Evolutionary conservation across 2,329 filamentous ascomycete species (phyloP).

Genomic region (Fusarium temperatum): DNA sequence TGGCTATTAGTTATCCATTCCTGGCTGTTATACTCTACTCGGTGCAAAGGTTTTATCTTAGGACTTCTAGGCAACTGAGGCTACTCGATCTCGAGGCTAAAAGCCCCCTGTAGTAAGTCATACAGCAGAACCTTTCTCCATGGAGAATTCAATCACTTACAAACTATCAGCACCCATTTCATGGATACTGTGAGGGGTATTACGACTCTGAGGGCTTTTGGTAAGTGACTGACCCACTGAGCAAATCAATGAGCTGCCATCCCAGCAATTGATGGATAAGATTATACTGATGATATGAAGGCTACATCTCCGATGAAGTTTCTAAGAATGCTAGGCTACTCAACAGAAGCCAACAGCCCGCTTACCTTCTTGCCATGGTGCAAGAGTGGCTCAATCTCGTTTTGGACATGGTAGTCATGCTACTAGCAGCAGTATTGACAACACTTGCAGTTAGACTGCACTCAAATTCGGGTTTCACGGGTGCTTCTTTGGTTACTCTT

Average conservation of each 20-base stretch:
- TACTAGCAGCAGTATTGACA: conserved; percentile 58
- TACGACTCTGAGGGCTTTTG: conserved; percentile 64
- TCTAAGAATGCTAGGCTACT: conserved; percentile 58
- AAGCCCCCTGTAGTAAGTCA: conserved; percentile 53
- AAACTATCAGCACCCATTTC: conserved; percentile 55
- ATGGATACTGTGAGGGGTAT: conserved; percentile 65
- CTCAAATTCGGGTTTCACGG: conserved; percentile 49
- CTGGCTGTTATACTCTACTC: conserved; percentile 57
- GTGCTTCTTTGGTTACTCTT: conserved; percentile 50
- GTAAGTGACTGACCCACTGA: conserved; percentile 49
- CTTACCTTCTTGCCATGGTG: conserved; percentile 65
- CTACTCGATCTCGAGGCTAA: conserved; percentile 70
- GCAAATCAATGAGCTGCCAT: conserved; percentile 23
- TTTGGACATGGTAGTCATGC: conserved; percentile 59
- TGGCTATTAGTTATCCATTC: conserved; percentile 60
- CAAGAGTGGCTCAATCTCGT: conserved; percentile 66
- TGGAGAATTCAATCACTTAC: conserved; percentile 2
- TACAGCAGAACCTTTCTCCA: fast-evolving
- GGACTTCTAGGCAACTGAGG: conserved; percentile 68
- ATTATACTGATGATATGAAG: background rate
- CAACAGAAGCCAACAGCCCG: conserved; percentile 64
- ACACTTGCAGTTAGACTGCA: conserved; percentile 54
- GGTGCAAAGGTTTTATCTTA: conserved; percentile 66
- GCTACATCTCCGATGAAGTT: conserved; percentile 28
- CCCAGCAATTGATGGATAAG: background rate